Percentiles rank a stretch among this genome's conserved stretches.
Evolutionary conservation across 169 alveolate species (phyloP).

Genomic region (Eimeria praecox): DNA sequence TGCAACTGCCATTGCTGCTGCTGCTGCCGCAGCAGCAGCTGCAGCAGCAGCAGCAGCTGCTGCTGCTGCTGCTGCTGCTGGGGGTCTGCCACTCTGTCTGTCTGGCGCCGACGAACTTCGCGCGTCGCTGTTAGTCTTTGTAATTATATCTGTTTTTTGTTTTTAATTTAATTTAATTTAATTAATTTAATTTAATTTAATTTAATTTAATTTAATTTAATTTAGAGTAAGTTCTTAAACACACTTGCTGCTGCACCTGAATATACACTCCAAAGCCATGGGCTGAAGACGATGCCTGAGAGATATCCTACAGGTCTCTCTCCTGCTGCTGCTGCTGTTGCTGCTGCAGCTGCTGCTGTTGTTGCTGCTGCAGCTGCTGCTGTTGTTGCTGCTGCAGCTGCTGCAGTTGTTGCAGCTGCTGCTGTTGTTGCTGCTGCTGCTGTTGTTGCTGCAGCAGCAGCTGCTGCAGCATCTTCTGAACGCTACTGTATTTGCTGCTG

Average conservation of each 20-base stretch:
- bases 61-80: conserved; percentile 2
- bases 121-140: background rate
- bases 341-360: too few relatives aligned
- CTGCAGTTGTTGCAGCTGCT: background rate
- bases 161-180: background rate
- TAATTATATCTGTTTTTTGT: background rate
- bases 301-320: too few relatives aligned
- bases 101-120: background rate
- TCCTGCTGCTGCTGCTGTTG: too few relatives aligned
- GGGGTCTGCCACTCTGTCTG: background rate
- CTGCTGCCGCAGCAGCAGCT: background rate
- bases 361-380: background rate
- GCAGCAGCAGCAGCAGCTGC: background rate
- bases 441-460: background rate
- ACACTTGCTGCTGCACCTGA: background rate
- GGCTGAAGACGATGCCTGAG: background rate
- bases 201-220: too few relatives aligned
- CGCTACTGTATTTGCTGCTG: background rate
- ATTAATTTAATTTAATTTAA: background rate
- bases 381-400: background rate
- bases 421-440: background rate
- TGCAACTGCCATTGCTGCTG: conserved; percentile 1
- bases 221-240: too few relatives aligned
- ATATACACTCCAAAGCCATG: background rate
- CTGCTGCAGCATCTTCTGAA: background rate